A percentile compares a stretch with the other conserved stretches of the same genome.
These are phyloP conservation scores for Capsella bursapastoris DNA, from an alignment of 345 rosid genomes.

Conservation along the genomic window DNA sequence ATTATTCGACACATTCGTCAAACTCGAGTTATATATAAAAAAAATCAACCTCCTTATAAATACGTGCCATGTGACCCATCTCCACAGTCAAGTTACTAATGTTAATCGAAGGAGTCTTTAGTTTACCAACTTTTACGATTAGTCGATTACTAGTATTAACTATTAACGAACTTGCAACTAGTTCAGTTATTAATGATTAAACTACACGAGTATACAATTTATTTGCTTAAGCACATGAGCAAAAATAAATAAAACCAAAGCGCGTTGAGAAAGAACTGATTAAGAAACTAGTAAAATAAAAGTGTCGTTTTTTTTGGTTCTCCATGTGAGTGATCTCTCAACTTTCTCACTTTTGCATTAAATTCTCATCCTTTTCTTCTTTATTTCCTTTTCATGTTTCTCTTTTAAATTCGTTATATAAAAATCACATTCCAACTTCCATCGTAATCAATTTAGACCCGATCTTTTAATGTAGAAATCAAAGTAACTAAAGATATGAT, in stretches of 20 bases:
- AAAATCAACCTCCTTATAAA: slow-evolving; percentile 12
- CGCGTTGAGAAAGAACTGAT: slow-evolving; percentile 37
- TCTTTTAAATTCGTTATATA: background rate
- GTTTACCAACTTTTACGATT: slow-evolving; percentile 7
- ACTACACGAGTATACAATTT: background rate
- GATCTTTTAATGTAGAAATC: background rate
- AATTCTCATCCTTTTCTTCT: slow-evolving; percentile 38
- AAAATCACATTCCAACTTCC: background rate
- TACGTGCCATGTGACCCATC: slow-evolving; percentile 24
- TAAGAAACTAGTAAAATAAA: background rate
- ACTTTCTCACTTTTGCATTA: slow-evolving; percentile 46
- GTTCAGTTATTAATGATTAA: background rate
- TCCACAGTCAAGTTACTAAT: background rate
- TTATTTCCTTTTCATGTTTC: slow-evolving; percentile 21
- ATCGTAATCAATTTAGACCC: background rate
- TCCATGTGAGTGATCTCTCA: slow-evolving; percentile 57
- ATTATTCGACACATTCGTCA: slow-evolving; percentile 20
- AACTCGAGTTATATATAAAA: background rate
- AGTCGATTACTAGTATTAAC: background rate
- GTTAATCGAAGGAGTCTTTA: background rate
- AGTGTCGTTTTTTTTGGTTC: slow-evolving; percentile 33
- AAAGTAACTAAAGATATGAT: background rate
- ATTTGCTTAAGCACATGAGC: slow-evolving; percentile 12
- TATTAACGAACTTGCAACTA: slow-evolving; percentile 11
- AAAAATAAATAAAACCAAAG: slow-evolving; percentile 18